Conservation (phyloP, 1,139 yeast genomes). For the Debaryomyces singareniensis region DNA sequence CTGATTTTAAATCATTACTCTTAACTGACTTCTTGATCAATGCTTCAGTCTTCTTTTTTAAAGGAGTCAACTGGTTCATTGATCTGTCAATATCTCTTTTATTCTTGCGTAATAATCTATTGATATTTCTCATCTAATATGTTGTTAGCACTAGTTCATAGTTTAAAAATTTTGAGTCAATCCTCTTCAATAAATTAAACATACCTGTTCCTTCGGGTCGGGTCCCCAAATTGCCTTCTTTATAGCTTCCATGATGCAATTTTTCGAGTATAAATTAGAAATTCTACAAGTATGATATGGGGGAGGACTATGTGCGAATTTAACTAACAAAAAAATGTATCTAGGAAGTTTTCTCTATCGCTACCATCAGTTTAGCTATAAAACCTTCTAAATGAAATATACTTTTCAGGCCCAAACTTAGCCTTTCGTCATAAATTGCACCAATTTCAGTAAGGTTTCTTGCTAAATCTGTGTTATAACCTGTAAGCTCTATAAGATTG, state of each 20-base stretch:
- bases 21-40: conserved; percentile 74
- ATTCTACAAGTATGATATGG: conserved; percentile 2
- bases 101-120: conserved; percentile 74
- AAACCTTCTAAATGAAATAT: conserved; percentile 95
- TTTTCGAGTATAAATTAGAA: not conserved
- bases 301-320: conserved; percentile 1
- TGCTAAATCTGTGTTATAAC: conserved; percentile 27
- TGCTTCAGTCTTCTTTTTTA: conserved; percentile 69
- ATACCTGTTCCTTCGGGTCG: conserved; percentile 83
- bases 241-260: conserved; percentile 52
- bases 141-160: conserved; percentile 12
- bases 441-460: conserved; percentile 59
- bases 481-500: conserved; percentile 42
- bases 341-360: conserved; percentile 19
- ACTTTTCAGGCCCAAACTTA: conserved; percentile 79
- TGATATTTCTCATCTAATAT: conserved; percentile 67
- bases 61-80: conserved; percentile 57
- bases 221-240: conserved; percentile 93
- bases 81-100: conserved; percentile 75
- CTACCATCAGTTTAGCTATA: conserved; percentile 79
- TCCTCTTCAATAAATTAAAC: conserved; percentile 11
- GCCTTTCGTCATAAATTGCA: conserved; percentile 78
- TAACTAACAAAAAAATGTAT: conserved; percentile 1
- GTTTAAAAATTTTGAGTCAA: not conserved
- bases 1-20: conserved; percentile 69